Percentiles rank a stretch among this genome's conserved stretches.
phyloP scores from a whole-genome alignment of 805 yeast genomes.

The Hermanozyma aechmeae region DNA sequence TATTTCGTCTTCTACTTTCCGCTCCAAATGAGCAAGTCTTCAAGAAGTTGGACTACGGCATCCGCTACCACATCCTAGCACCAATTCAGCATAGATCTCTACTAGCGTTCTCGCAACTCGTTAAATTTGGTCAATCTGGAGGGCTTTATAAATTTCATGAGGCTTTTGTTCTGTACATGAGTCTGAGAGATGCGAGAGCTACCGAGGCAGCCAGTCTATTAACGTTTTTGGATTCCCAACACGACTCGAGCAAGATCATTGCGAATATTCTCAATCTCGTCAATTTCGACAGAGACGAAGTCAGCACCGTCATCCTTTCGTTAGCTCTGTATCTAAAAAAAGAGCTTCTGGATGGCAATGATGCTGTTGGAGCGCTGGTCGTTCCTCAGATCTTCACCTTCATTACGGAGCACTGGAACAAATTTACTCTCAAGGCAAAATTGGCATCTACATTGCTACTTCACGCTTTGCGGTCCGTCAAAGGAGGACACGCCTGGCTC shows the following conservation, averaged over 20 bases:
- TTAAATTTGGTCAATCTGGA: slow-evolving; percentile 1
- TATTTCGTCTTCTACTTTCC: slow-evolving; percentile 3
- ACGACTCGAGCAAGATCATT: neutral
- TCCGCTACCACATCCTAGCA: slow-evolving; percentile 6
- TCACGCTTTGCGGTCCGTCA: slow-evolving; percentile 9
- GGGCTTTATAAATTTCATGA: slow-evolving; percentile 1
- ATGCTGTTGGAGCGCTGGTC: neutral
- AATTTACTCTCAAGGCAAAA: slow-evolving; percentile 3
- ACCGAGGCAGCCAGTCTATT: neutral
- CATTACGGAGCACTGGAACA: slow-evolving; percentile 2
- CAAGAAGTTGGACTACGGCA: slow-evolving; percentile 10
- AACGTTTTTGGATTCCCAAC: neutral
- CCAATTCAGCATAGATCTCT: slow-evolving; percentile 3
- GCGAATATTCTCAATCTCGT: neutral
- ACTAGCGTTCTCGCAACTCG: slow-evolving; percentile 2
- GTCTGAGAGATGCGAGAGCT: neutral
- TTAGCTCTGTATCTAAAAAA: too few relatives aligned
- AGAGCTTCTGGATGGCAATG: neutral
- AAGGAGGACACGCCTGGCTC: slow-evolving; percentile 8
- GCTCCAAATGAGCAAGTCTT: slow-evolving; percentile 1
- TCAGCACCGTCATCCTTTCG: neutral
- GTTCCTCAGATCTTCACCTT: slow-evolving; percentile 3
- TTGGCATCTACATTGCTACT: slow-evolving; percentile 7
- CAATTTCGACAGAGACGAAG: neutral
- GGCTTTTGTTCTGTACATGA: neutral